Evolutionary conservation across 2,329 filamentous ascomycete genomes (phyloP).

Genomic region (Capronia coronata): DNA sequence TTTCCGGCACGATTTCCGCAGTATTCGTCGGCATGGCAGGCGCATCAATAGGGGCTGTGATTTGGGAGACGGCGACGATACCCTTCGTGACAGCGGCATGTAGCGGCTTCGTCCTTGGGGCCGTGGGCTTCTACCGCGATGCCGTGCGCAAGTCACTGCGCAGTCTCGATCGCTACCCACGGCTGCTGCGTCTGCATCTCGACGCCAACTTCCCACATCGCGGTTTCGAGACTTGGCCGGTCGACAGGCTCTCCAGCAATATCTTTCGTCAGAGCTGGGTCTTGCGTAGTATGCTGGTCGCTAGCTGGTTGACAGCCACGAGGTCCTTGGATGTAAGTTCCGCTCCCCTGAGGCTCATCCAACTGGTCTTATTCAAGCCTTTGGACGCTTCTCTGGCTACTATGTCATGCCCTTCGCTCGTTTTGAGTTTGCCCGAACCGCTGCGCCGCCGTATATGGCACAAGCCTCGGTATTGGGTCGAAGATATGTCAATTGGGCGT

Average conservation of each 20-base stretch:
- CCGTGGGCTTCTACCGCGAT: conserved; percentile 25
- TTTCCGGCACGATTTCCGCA: conserved; percentile 16
- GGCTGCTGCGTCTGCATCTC: conserved; percentile 23
- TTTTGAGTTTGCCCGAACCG: too few species aligned
- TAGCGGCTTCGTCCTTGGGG: conserved; percentile 22
- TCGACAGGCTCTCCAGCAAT: conserved; percentile 8
- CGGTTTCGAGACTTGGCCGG: conserved; percentile 22
- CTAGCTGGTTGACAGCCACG: conserved; percentile 25
- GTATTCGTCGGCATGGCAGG: conserved; percentile 23
- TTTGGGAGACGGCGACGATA: conserved; percentile 23
- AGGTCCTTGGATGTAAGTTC: conserved; percentile 22
- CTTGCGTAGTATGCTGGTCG: conserved; percentile 24
- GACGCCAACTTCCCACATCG: conserved; percentile 24
- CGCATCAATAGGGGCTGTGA: conserved; percentile 16
- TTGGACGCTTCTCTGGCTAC: neutral
- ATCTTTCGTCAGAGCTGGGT: conserved; percentile 20
- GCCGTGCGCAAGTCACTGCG: conserved; percentile 20
- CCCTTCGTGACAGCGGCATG: conserved; percentile 21
- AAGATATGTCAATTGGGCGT: too few species aligned
- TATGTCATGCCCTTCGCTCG: neutral
- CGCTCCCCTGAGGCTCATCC: too few species aligned
- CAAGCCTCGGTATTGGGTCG: too few species aligned
- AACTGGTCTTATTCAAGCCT: neutral
- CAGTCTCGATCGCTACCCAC: conserved; percentile 22
- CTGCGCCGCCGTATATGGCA: too few species aligned